phyloP scores from a whole-genome alignment of 139 green algal genomes.

The Mychonastes homosphaera region DNA sequence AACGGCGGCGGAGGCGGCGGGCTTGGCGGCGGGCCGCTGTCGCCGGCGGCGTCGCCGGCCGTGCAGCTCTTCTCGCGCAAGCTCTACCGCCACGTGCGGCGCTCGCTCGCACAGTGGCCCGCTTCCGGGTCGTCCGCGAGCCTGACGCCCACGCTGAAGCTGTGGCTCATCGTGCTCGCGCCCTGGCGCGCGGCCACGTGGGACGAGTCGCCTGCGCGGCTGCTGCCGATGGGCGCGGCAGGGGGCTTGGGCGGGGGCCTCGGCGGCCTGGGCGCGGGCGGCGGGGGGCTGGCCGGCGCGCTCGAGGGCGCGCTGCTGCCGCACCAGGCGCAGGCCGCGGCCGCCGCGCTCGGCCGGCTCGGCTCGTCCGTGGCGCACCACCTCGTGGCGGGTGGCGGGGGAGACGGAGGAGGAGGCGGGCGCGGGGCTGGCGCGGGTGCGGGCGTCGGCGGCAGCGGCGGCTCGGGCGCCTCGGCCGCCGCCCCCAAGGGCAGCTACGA shows the following conservation, averaged over 20 bases:
- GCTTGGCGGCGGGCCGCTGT: too few species aligned
- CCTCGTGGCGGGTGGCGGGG: too few species aligned
- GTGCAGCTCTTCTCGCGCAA: constrained; percentile 48
- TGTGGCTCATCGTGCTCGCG: constrained; percentile 45
- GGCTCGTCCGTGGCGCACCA: too few species aligned
- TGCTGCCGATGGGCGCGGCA: not conserved
- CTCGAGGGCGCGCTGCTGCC: not conserved
- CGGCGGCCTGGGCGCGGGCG: not conserved
- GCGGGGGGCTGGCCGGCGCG: not conserved
- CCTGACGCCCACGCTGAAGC: constrained; percentile 43
- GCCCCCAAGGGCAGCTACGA: constrained; percentile 18
- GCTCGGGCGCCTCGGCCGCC: not conserved
- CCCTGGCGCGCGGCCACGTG: constrained; percentile 36
- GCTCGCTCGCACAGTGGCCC: constrained; percentile 53
- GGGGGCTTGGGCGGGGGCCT: not conserved
- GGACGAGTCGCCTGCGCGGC: not conserved
- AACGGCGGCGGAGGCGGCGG: too few species aligned
- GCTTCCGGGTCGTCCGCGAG: constrained; percentile 16
- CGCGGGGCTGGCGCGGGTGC: too few species aligned
- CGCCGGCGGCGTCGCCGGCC: too few species aligned
- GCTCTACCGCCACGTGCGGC: constrained; percentile 56
- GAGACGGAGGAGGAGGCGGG: too few species aligned
- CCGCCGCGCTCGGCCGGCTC: not conserved
- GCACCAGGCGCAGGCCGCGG: not conserved
- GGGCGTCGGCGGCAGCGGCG: not conserved